A percentile compares a stretch with the other conserved stretches of the same genome.
Evolutionary conservation across 2,329 filamentous ascomycete genomes (phyloP).

Genomic region (Nemania diffusa): DNA sequence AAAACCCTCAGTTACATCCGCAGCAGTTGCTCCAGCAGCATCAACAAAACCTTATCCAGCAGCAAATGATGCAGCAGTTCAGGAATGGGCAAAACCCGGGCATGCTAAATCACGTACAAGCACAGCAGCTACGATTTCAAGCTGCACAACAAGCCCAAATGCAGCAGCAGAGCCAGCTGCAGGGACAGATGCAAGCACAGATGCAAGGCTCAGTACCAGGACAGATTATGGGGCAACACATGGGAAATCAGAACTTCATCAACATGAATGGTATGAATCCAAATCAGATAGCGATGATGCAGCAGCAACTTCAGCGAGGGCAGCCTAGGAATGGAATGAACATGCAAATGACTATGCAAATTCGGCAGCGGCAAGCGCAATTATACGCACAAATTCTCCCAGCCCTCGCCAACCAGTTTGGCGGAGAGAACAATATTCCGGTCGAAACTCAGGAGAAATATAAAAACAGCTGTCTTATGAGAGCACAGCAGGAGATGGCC

Average conservation of each 20-base stretch:
- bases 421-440: constrained; percentile 59
- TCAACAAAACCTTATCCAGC: constrained; percentile 55
- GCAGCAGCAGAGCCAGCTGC: constrained; percentile 44
- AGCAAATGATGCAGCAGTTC: constrained; percentile 53
- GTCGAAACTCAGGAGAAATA: constrained; percentile 57
- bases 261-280: constrained; percentile 51
- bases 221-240: constrained; percentile 49
- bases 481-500: constrained; percentile 50
- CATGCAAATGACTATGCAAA: constrained; percentile 43
- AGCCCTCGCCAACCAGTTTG: constrained; percentile 51
- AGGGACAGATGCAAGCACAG: constrained; percentile 50
- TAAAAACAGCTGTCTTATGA: constrained; percentile 54
- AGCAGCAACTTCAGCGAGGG: constrained; percentile 38
- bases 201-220: constrained; percentile 46
- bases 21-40: constrained; percentile 52
- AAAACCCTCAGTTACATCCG: constrained; percentile 52
- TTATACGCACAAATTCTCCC: constrained; percentile 56
- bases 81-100: constrained; percentile 53
- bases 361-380: constrained; percentile 50
- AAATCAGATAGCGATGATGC: constrained; percentile 46
- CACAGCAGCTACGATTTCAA: constrained; percentile 52
- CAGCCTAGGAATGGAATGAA: constrained; percentile 20
- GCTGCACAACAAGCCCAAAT: constrained; percentile 48
- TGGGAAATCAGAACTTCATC: constrained; percentile 57
- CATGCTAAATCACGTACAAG: constrained; percentile 53